Evolutionary conservation across 495 filamentous ascomycete species (phyloP).

Genomic region (Daldinia caldariorum): DNA sequence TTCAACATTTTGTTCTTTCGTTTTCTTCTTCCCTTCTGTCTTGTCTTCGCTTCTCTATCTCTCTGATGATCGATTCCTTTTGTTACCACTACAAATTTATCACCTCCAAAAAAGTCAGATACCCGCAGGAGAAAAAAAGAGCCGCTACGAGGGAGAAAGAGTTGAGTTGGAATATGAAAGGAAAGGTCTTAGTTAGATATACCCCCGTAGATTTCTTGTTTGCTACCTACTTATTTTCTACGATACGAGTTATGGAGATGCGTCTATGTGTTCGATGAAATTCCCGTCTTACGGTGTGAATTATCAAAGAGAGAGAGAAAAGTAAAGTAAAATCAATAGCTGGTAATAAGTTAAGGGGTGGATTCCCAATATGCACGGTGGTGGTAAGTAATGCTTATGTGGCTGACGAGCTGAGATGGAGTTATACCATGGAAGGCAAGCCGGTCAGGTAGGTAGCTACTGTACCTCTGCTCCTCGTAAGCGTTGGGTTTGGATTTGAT

Average conservation of each 20-base stretch:
- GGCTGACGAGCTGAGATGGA: not conserved
- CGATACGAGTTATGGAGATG: constrained; percentile 8
- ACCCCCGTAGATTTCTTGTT: constrained; percentile 34
- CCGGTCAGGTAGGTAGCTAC: too few relatives aligned
- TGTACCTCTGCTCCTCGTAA: not conserved
- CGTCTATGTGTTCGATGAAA: not conserved
- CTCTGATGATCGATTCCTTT: constrained; percentile 1
- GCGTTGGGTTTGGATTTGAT: not conserved
- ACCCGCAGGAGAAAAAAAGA: constrained; percentile 19
- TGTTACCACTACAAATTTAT: constrained; percentile 1
- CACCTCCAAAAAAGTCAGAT: constrained; percentile 30
- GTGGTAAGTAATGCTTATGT: not conserved
- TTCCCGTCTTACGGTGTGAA: not conserved
- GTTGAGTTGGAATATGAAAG: constrained; percentile 2
- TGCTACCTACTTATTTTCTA: constrained; percentile 1
- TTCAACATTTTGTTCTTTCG: not conserved
- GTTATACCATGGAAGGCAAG: not conserved
- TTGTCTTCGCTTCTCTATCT: not conserved
- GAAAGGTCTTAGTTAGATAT: constrained; percentile 28
- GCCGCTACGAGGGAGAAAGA: constrained; percentile 6
- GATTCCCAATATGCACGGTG: not conserved
- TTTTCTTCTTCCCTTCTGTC: not conserved
- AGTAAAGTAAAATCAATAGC: not conserved
- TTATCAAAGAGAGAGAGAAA: not conserved
- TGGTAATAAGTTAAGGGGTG: not conserved